Evolutionary conservation across 192 early-diverging fungal species (phyloP), one percentile per base, ranked within the genome.

Genomic region (Linnemannia schmuckeri): DNA sequence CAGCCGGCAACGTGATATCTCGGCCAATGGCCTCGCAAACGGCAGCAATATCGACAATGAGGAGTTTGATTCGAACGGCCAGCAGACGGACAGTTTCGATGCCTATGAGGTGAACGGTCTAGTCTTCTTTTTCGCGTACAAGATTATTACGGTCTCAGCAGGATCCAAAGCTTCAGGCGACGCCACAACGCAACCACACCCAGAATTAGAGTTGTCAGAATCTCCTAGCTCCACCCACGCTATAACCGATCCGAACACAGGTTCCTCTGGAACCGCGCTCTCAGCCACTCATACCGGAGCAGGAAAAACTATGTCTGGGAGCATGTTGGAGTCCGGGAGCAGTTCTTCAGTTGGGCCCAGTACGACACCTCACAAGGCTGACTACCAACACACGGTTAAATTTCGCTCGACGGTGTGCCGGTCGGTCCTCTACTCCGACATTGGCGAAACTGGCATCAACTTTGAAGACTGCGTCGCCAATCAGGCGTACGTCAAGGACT

Each of bases 381-480:
- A 92, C 78, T 94, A 93, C 72, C 88, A 89, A 76, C 89, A 95
- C 24, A 93, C 90, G 1, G 89, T 96, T 44, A 95, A 96, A 54
- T 94, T 99, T 79, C 92, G 95, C 49, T 95, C 97, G 0, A 94
- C 95, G 20, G 95, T 96, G 40, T 99, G 98, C 86, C 92, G 91
- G n/a, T 97, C 97, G 13, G 93, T 97, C 37, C 89, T 99, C 22
- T 96, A 96, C 91, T 97, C 96, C 73, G 97, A 99, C 82, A 94
- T 98, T 86, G 94, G 94, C 8, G 96, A 97, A 63, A 97, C 95
- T 52, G 98, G 98, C 30, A 92, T 99, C 35, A 94, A 94, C 73
- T 97, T 99, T 88, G 97, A 99, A 76, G 97, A 98, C 82, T 99
- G 98, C 82, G 95, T 98, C 12, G 91, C 94, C 30, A 97, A 97